These are phyloP conservation scores for Pyrenophora tritici-repentis DNA, from an alignment of 2,329 filamentous ascomycete species.

Conservation along the genomic window DNA sequence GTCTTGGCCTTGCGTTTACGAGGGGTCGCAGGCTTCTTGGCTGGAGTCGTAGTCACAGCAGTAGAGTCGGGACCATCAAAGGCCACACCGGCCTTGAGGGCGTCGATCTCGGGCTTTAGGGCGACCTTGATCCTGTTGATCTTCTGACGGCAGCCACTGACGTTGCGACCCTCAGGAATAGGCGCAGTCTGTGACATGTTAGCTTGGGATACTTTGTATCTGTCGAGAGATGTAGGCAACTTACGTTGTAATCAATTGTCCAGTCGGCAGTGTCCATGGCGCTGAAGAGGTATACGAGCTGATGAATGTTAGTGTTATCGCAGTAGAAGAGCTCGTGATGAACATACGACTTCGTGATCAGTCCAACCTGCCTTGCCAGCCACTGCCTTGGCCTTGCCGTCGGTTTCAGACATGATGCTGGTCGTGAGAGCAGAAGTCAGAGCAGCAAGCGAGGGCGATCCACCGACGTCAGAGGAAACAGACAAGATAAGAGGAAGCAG, in stretches of 20 bases:
- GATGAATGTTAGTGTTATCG: constrained; percentile 1
- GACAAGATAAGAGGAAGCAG: too few species aligned
- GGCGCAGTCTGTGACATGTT: constrained; percentile 19
- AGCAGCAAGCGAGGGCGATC: too few species aligned
- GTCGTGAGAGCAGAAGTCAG: too few species aligned
- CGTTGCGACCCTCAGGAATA: constrained; percentile 24
- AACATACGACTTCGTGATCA: background rate
- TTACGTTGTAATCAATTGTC: constrained; percentile 23
- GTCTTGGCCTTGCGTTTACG: constrained; percentile 30
- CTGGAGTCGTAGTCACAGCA: background rate
- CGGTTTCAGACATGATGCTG: background rate
- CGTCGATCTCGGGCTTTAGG: constrained; percentile 21
- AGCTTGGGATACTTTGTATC: background rate
- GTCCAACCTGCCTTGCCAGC: background rate
- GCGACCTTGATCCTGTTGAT: constrained; percentile 20
- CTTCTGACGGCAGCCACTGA: constrained; percentile 27
- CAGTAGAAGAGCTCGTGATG: background rate
- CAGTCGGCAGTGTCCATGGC: constrained; percentile 4
- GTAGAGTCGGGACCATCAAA: background rate
- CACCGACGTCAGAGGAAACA: too few species aligned
- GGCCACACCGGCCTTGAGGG: constrained; percentile 16
- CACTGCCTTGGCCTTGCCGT: background rate
- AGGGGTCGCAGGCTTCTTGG: constrained; percentile 9
- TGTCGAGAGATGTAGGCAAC: background rate
- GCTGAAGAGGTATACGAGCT: constrained; percentile 24